Evolutionary conservation across 257 asterid species (phyloP).

Genomic region (Scutellaria galericulata): DNA sequence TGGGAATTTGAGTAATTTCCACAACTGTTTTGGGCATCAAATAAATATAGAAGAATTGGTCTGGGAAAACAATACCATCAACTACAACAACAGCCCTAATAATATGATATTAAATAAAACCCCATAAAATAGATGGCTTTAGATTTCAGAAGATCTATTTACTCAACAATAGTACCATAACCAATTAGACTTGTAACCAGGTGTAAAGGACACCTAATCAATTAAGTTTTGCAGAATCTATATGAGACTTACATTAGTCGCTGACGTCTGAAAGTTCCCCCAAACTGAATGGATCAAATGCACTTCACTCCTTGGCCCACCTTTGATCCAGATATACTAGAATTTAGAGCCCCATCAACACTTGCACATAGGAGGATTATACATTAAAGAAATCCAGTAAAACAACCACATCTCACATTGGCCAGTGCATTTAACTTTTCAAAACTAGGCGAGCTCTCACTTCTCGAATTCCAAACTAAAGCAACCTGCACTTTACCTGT

Average conservation of each 20-base stretch:
- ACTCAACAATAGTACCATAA: conserved; percentile 12
- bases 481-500: conserved; percentile 94
- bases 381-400: conserved; percentile 24
- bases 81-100: conserved; percentile 14
- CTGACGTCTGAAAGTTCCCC: conserved; percentile 92
- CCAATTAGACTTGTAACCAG: conserved; percentile 10
- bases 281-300: conserved; percentile 88
- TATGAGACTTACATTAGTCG: conserved; percentile 57
- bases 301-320: conserved; percentile 67
- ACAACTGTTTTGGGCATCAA: neutral
- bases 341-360: conserved; percentile 39
- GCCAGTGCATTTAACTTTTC: conserved; percentile 73
- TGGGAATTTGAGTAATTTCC: conserved; percentile 5
- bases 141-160: neutral
- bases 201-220: conserved; percentile 6
- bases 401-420: conserved; percentile 56
- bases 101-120: neutral
- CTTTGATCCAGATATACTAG: conserved; percentile 78
- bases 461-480: conserved; percentile 92
- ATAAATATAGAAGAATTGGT: conserved; percentile 5
- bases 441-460: conserved; percentile 69
- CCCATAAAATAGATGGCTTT: conserved; percentile 11
- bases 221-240: conserved; percentile 9
- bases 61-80: conserved; percentile 11
- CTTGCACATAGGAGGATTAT: conserved; percentile 26